These are phyloP conservation scores for Salix arbutifolia DNA, from an alignment of 345 rosid species.

Conservation along the genomic window DNA sequence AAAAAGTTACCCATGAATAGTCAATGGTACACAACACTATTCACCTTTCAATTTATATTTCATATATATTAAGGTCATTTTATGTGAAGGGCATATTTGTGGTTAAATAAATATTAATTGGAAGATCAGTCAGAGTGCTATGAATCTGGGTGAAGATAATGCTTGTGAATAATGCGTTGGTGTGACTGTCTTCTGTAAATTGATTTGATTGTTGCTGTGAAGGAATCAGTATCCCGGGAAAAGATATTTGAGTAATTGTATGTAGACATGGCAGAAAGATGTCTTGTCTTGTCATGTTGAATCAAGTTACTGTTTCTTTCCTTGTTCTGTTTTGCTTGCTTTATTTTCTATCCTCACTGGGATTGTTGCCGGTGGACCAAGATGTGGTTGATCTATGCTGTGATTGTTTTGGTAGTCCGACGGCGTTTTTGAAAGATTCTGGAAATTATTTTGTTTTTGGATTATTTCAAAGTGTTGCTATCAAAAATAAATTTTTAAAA, in stretches of 20 bases:
- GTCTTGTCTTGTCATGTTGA: conserved; percentile 46
- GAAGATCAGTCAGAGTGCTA: background rate
- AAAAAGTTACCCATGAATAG: background rate
- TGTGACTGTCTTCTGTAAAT: background rate
- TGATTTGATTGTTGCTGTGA: conserved; percentile 36
- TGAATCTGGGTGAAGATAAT: background rate
- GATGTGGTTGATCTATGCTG: background rate
- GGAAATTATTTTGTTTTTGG: too few species aligned
- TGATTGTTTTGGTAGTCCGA: too few species aligned
- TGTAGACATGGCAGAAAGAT: conserved; percentile 29
- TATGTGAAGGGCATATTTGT: background rate
- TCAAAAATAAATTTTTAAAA: too few species aligned
- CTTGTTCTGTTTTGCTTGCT: conserved; percentile 13
- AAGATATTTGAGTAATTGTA: conserved; percentile 20
- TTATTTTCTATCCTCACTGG: background rate
- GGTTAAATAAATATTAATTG: background rate
- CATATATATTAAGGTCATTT: background rate
- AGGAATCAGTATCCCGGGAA: conserved; percentile 30
- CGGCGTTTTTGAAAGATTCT: too few species aligned
- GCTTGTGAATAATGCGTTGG: background rate
- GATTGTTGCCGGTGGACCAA: background rate
- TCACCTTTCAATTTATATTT: background rate
- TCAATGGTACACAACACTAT: background rate
- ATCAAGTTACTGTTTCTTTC: conserved; percentile 38
- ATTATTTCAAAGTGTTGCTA: too few species aligned